A percentile compares a stretch with the other conserved stretches of the same genome.
Evolutionary conservation across 2,329 filamentous ascomycete species (phyloP).

Genomic region (Aureobasidium lini): DNA sequence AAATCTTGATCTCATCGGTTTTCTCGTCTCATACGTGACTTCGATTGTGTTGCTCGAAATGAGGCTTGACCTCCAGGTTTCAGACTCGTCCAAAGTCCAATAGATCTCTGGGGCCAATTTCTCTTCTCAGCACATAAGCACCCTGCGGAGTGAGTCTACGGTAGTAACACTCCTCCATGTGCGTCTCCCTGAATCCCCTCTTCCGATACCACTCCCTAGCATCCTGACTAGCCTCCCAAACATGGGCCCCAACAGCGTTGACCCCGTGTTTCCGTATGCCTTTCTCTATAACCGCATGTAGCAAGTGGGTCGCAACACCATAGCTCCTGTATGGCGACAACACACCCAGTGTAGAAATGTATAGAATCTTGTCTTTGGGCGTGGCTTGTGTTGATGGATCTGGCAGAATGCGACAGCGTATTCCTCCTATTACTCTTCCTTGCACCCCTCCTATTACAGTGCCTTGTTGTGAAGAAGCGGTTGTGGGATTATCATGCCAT

Average conservation of each 20-base stretch:
- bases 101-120: constrained; percentile 22
- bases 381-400: constrained; percentile 4
- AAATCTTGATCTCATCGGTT: background rate
- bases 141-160: constrained; percentile 49
- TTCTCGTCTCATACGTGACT: no score
- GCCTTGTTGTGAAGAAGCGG: background rate
- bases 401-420: constrained; percentile 40
- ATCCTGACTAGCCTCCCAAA: constrained; percentile 56
- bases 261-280: constrained; percentile 44
- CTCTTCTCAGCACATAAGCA: constrained; percentile 45
- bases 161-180: constrained; percentile 51
- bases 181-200: constrained; percentile 48
- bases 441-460: constrained; percentile 1
- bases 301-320: constrained; percentile 50
- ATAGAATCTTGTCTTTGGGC: constrained; percentile 35
- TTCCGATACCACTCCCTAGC: constrained; percentile 54
- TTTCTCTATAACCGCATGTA: constrained; percentile 31
- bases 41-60: background rate
- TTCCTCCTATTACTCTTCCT: constrained; percentile 38
- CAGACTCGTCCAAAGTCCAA: background rate
- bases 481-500: constrained; percentile 42
- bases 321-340: constrained; percentile 52
- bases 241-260: constrained; percentile 51
- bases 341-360: constrained; percentile 54
- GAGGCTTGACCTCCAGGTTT: no score